These are phyloP conservation scores for Fraxinus floribunda DNA, from an alignment of 305 asterid species.

Conservation along the genomic window DNA sequence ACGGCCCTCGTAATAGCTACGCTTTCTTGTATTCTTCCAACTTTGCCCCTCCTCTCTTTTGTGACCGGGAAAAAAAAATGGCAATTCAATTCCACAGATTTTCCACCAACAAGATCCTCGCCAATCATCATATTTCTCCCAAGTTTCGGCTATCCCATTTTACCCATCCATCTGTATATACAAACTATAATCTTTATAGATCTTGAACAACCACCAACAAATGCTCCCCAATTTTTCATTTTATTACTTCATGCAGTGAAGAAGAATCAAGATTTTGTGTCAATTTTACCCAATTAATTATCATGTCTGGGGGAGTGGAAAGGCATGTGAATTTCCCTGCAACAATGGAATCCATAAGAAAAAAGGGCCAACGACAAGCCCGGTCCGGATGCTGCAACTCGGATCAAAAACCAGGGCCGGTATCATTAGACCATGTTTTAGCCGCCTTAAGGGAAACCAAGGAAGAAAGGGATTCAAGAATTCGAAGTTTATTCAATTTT, in stretches of 20 bases:
- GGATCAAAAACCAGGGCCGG: conserved; percentile 77
- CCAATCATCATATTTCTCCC: conserved; percentile 19
- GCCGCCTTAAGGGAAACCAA: conserved; percentile 80
- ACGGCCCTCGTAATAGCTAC: conserved; percentile 29
- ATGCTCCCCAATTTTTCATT: conserved; percentile 2
- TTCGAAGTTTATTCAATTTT: conserved; percentile 68
- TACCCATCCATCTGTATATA: background rate
- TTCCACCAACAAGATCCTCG: conserved; percentile 27
- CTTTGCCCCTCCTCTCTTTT: background rate
- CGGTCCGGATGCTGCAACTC: conserved; percentile 75
- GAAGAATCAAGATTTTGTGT: conserved; percentile 16
- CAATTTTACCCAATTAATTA: background rate
- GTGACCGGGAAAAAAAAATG: conserved; percentile 23
- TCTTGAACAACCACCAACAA: background rate
- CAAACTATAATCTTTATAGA: conserved; percentile 2
- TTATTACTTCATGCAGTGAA: conserved; percentile 27
- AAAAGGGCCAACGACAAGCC: conserved; percentile 28
- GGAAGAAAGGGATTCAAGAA: conserved; percentile 80
- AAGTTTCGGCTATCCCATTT: background rate
- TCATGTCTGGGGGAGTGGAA: conserved; percentile 58
- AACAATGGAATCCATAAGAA: conserved; percentile 38
- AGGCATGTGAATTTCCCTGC: conserved; percentile 58
- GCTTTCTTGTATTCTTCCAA: conserved; percentile 10
- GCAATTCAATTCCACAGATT: conserved; percentile 24
- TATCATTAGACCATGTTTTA: conserved; percentile 83